Conservation (phyloP, 768 basidiomycete species). For the Mycena sanguinolenta region DNA sequence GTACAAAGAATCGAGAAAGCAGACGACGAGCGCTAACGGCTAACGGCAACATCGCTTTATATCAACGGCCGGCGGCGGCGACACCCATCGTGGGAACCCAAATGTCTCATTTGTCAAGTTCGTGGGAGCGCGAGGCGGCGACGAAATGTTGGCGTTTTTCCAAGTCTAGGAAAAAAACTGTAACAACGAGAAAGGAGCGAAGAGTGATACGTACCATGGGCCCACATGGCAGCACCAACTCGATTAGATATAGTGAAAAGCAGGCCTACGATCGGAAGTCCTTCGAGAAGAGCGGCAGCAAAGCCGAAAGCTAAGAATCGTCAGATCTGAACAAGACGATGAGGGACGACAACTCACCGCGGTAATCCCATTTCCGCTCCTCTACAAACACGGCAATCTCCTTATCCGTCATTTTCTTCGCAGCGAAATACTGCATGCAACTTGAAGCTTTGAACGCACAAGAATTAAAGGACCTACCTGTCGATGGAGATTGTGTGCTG, state of each 20-base stretch:
- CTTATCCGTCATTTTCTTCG: constrained; percentile 83
- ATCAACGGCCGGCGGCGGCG: not conserved
- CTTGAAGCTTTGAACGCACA: not conserved
- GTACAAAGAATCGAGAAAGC: not conserved
- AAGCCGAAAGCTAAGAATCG: constrained; percentile 85
- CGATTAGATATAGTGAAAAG: constrained; percentile 89
- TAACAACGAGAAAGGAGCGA: constrained; percentile 1
- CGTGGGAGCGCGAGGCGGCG: constrained; percentile 42
- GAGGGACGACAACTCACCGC: constrained; percentile 58
- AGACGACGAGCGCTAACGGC: constrained; percentile 9
- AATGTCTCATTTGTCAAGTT: not conserved
- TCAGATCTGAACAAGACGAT: not conserved
- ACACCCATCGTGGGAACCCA: not conserved
- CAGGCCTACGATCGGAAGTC: constrained; percentile 84
- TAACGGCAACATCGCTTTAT: constrained; percentile 13
- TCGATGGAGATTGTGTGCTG: constrained; percentile 75
- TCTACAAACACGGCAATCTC: constrained; percentile 85
- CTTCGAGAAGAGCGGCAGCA: constrained; percentile 83
- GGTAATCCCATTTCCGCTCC: constrained; percentile 92
- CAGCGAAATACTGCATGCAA: constrained; percentile 77
- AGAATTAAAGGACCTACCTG: constrained; percentile 58
- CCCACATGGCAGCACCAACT: constrained; percentile 96
- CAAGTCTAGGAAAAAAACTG: constrained; percentile 58
- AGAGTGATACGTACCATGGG: constrained; percentile 67
- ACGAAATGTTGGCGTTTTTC: constrained; percentile 72